Evolutionary conservation across 2,329 filamentous ascomycete genomes (phyloP).

Genomic region (Aspergillus sp.): DNA sequence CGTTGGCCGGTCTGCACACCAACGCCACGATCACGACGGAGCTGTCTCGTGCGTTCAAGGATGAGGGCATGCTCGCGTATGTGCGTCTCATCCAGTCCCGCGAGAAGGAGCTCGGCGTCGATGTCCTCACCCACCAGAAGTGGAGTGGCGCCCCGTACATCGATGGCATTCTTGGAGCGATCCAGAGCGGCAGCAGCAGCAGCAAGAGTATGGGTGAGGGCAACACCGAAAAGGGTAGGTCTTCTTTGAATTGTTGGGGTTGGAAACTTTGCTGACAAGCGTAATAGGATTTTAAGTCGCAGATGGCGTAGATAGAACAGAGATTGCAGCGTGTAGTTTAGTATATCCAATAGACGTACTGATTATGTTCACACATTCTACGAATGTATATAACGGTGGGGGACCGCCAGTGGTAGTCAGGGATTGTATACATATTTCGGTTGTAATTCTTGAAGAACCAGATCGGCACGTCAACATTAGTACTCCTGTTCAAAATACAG

Average conservation of each 20-base stretch:
- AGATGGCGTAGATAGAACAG: too few species aligned
- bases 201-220: constrained; percentile 94
- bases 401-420: too few species aligned
- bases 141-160: constrained; percentile 71
- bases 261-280: not conserved
- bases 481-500: too few species aligned
- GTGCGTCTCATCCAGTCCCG: constrained; percentile 86
- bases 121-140: constrained; percentile 93
- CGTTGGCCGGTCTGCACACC: constrained; percentile 61
- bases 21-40: constrained; percentile 67
- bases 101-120: constrained; percentile 87
- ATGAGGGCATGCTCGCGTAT: constrained; percentile 94
- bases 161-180: constrained; percentile 83
- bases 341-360: too few species aligned
- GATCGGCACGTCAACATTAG: too few species aligned
- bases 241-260: not conserved
- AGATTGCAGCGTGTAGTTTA: too few species aligned
- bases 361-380: too few species aligned
- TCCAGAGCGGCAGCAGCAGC: constrained; percentile 85
- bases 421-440: too few species aligned
- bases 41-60: constrained; percentile 77
- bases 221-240: constrained; percentile 68
- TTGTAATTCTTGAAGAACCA: too few species aligned
- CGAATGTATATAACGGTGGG: too few species aligned
- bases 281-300: too few species aligned